Evolutionary conservation across 805 yeast genomes (phyloP).

Genomic region (Ogataea minuta): DNA sequence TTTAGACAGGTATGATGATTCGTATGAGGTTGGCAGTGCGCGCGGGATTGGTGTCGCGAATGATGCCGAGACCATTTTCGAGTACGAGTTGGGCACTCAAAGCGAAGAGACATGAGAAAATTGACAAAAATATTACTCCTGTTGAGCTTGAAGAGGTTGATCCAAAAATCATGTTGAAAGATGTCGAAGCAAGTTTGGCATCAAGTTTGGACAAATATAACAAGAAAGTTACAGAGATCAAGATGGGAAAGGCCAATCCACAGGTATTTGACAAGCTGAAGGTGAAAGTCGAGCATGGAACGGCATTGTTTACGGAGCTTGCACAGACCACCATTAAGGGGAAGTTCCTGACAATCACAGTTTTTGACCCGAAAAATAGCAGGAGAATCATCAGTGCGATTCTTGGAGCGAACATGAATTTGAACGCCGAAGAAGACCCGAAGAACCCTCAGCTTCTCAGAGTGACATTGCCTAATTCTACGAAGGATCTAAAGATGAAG

Average conservation of each 20-base stretch:
- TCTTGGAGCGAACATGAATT: slow-evolving; percentile 61
- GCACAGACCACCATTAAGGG: slow-evolving; percentile 76
- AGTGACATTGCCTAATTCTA: slow-evolving; percentile 72
- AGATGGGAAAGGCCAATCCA: slow-evolving; percentile 69
- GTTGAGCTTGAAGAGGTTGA: slow-evolving; percentile 22
- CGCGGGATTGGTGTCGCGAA: too few relatives aligned
- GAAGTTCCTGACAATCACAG: slow-evolving; percentile 69
- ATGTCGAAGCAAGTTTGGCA: slow-evolving; percentile 43
- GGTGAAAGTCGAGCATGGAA: slow-evolving; percentile 47
- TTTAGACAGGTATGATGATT: not conserved
- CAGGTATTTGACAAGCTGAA: slow-evolving; percentile 58
- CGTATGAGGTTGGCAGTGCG: slow-evolving; percentile 8
- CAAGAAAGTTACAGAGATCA: slow-evolving; percentile 58
- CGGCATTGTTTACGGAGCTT: slow-evolving; percentile 51
- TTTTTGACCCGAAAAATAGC: slow-evolving; percentile 76
- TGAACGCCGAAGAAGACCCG: slow-evolving; percentile 79
- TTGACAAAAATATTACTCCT: not conserved
- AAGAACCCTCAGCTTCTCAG: slow-evolving; percentile 69
- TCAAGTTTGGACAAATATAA: slow-evolving; percentile 50
- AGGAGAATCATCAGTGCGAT: slow-evolving; percentile 71
- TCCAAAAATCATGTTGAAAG: slow-evolving; percentile 35
- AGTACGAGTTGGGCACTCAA: slow-evolving; percentile 3
- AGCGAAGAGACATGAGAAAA: slow-evolving; percentile 11
- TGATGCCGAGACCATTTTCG: not conserved
- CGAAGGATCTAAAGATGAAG: slow-evolving; percentile 58